These are phyloP conservation scores for Trichosporon sp. DNA, from an alignment of 1,284 basidiomycete species.

Conservation along the genomic window DNA sequence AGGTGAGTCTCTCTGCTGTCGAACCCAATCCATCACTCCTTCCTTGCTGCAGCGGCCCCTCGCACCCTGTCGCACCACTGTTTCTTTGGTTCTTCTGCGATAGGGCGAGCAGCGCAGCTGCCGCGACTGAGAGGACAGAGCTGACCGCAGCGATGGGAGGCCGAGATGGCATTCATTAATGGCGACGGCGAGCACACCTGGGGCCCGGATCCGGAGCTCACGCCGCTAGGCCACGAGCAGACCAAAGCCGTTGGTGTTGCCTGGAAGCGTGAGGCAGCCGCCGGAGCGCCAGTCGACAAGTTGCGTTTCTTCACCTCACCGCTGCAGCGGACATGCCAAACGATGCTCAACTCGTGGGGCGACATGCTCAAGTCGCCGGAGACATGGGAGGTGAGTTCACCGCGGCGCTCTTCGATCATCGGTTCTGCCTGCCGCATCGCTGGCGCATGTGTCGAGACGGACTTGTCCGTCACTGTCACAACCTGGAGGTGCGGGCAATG, in stretches of 20 bases:
- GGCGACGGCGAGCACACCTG: conserved; percentile 67
- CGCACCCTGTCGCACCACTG: too few species aligned
- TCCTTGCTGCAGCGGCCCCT: too few species aligned
- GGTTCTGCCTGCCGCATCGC: too few species aligned
- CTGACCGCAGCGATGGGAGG: conserved; percentile 45
- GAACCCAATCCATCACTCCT: too few species aligned
- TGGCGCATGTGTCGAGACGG: too few species aligned
- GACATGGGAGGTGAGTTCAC: conserved; percentile 37
- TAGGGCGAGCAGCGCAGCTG: not conserved
- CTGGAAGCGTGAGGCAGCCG: conserved; percentile 58
- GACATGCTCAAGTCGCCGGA: conserved; percentile 40
- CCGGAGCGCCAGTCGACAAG: conserved; percentile 58
- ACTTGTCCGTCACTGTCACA: too few species aligned
- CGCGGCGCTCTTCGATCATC: too few species aligned
- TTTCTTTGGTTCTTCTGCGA: too few species aligned
- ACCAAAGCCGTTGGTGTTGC: conserved; percentile 54
- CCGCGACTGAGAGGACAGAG: not conserved
- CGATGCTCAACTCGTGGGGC: conserved; percentile 61
- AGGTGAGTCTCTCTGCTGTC: conserved; percentile 48
- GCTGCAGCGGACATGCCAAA: conserved; percentile 64
- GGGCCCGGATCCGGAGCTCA: conserved; percentile 77
- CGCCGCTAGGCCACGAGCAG: conserved; percentile 60
- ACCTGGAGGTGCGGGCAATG: too few species aligned
- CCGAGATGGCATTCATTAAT: conserved; percentile 62
- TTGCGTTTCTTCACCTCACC: conserved; percentile 63